Conservation (phyloP, 495 filamentous ascomycete genomes). For the Aspergillus cristatus region DNA sequence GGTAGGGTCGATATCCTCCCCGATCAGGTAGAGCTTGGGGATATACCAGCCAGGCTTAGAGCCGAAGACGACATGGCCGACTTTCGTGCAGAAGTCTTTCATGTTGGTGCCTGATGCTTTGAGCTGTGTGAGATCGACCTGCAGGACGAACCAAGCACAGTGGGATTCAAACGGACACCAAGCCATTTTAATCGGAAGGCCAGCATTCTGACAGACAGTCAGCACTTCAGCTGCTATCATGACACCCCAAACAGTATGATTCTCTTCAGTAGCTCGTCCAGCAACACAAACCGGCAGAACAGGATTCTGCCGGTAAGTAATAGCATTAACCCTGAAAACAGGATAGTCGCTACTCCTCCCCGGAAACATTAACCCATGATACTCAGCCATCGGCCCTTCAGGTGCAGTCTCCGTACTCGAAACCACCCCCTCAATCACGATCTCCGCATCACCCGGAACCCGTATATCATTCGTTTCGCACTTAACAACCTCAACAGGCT, state of each 20-base stretch:
- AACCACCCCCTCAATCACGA: slow-evolving; percentile 29
- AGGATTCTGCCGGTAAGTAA: slow-evolving; percentile 25
- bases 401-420: slow-evolving; percentile 21
- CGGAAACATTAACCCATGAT: slow-evolving; percentile 25
- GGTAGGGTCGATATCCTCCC: slow-evolving; percentile 21
- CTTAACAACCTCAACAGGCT: slow-evolving; percentile 25
- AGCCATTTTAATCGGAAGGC: slow-evolving; percentile 15
- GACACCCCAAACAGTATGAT: slow-evolving; percentile 16
- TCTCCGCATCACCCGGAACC: slow-evolving; percentile 30
- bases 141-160: slow-evolving; percentile 18
- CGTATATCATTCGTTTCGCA: slow-evolving; percentile 29
- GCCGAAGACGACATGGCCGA: slow-evolving; percentile 17
- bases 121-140: slow-evolving; percentile 15
- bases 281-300: slow-evolving; percentile 24
- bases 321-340: slow-evolving; percentile 25
- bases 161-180: slow-evolving; percentile 21
- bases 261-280: slow-evolving; percentile 25
- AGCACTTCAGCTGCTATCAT: slow-evolving; percentile 20
- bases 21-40: slow-evolving; percentile 17
- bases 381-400: slow-evolving; percentile 30
- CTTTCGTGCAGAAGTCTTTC: slow-evolving; percentile 10
- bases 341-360: slow-evolving; percentile 18
- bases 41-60: slow-evolving; percentile 18
- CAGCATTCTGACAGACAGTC: slow-evolving; percentile 17
- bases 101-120: slow-evolving; percentile 11